These are phyloP conservation scores for Herpotrichia juniperi DNA, from an alignment of 2,329 filamentous ascomycete genomes.

Conservation along the genomic window DNA sequence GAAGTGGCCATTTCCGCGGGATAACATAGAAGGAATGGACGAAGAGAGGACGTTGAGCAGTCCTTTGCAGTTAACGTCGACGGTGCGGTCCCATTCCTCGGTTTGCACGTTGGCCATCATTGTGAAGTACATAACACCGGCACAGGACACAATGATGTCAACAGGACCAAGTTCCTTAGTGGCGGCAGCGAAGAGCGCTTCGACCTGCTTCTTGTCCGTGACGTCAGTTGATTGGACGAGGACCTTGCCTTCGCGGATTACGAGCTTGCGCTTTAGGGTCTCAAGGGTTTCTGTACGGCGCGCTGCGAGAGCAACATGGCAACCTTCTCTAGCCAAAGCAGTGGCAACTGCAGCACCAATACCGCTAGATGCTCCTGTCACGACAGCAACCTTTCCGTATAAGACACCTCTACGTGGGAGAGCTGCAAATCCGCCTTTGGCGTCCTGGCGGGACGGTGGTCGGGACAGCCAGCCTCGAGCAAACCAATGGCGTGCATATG, in stretches of 20 bases:
- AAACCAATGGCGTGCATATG: slow-evolving; percentile 80
- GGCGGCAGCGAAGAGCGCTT: slow-evolving; percentile 66
- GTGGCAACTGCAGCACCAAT: slow-evolving; percentile 77
- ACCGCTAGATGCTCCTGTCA: slow-evolving; percentile 81
- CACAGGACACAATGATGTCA: slow-evolving; percentile 80
- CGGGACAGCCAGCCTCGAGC: slow-evolving; percentile 76
- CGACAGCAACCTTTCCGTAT: slow-evolving; percentile 71
- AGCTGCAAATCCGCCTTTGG: slow-evolving; percentile 52
- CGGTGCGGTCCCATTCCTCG: slow-evolving; percentile 80
- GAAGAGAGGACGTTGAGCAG: slow-evolving; percentile 74
- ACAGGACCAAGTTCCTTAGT: slow-evolving; percentile 70
- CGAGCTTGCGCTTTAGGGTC: slow-evolving; percentile 66
- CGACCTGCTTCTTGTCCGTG: slow-evolving; percentile 69
- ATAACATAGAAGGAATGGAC: slow-evolving; percentile 73
- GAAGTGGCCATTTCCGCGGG: slow-evolving; percentile 72
- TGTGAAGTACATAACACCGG: slow-evolving; percentile 88
- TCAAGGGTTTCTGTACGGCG: slow-evolving; percentile 74
- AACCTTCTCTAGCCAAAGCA: slow-evolving; percentile 73
- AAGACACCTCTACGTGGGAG: slow-evolving; percentile 63
- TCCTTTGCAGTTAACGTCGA: slow-evolving; percentile 87
- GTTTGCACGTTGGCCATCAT: slow-evolving; percentile 79
- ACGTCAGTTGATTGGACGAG: slow-evolving; percentile 75
- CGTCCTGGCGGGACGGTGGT: slow-evolving; percentile 61
- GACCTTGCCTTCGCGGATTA: slow-evolving; percentile 65
- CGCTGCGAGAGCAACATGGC: slow-evolving; percentile 73